A percentile compares a stretch with the other conserved stretches of the same genome.
Conservation (phyloP, 345 rosid genomes). For the Jatropha curcas region DNA sequence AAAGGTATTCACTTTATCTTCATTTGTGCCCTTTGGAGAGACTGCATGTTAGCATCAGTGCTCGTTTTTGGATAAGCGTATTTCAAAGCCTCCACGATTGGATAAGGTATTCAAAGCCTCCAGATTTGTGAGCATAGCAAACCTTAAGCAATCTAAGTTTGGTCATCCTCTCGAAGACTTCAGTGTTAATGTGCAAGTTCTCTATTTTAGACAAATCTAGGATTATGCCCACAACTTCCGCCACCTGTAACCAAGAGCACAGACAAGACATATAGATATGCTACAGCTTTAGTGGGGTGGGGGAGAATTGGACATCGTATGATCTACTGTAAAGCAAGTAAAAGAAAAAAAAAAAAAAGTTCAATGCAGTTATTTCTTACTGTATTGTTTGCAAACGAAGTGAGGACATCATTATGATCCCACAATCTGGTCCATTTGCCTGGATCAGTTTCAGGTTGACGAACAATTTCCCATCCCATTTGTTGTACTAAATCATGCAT, state of each 20-base stretch:
- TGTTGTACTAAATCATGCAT: constrained; percentile 17
- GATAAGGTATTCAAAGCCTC: too few species aligned
- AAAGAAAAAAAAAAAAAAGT: too few species aligned
- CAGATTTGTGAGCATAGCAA: neutral
- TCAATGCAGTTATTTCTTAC: too few species aligned
- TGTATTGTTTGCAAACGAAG: neutral
- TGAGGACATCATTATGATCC: neutral
- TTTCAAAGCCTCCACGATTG: too few species aligned
- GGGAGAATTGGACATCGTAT: too few species aligned
- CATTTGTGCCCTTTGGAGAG: too few species aligned
- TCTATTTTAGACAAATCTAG: neutral
- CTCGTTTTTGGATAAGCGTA: too few species aligned
- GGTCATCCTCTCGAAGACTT: neutral
- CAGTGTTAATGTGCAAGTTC: neutral
- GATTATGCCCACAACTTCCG: neutral
- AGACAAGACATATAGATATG: neutral
- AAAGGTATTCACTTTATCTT: too few species aligned
- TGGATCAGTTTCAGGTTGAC: neutral
- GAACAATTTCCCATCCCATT: constrained; percentile 12
- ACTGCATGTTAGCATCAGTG: too few species aligned
- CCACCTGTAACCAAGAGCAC: neutral
- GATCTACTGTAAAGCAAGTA: too few species aligned
- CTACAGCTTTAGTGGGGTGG: neutral
- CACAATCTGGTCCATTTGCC: constrained; percentile 14
- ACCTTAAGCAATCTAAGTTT: neutral